Evolutionary conservation across 2,329 filamentous ascomycete genomes (phyloP).

Genomic region (Dactylellina haptotyla): DNA sequence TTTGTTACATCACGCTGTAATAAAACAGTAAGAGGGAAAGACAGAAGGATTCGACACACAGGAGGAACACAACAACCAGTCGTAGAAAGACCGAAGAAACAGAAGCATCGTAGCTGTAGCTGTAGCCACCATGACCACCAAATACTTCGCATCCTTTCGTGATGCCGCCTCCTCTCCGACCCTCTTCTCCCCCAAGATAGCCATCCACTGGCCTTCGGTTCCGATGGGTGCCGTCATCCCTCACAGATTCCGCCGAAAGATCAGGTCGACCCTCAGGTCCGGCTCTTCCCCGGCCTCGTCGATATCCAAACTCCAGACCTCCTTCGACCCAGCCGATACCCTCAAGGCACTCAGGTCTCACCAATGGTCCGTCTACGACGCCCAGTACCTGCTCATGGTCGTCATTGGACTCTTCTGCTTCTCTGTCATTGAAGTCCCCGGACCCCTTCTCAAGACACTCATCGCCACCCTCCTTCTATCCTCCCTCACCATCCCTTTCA

Average conservation of each 20-base stretch:
- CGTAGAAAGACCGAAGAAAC: not conserved
- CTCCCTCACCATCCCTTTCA: conserved; percentile 81
- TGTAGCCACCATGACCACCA: conserved; percentile 30
- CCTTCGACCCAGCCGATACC: conserved; percentile 81
- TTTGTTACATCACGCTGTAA: not conserved
- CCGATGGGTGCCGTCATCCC: conserved; percentile 55
- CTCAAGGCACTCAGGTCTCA: conserved; percentile 78
- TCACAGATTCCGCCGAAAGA: conserved; percentile 64
- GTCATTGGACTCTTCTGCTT: conserved; percentile 83
- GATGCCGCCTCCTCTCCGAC: conserved; percentile 49
- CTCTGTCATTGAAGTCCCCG: conserved; percentile 79
- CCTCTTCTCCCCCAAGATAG: conserved; percentile 50
- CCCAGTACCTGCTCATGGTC: conserved; percentile 81
- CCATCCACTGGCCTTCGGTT: conserved; percentile 57
- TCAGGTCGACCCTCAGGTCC: conserved; percentile 75
- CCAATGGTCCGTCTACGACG: conserved; percentile 82
- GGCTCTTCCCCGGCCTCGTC: conserved; percentile 75
- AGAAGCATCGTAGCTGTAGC: not conserved
- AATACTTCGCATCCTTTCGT: conserved; percentile 50
- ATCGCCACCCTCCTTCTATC: conserved; percentile 74
- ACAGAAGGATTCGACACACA: not conserved
- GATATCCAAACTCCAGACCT: conserved; percentile 80
- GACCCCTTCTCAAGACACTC: conserved; percentile 79
- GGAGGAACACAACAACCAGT: no score
- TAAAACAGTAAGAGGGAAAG: not conserved